Conservation (phyloP, 352 stramenopile genomes). For the Phytophthora constricta region DNA sequence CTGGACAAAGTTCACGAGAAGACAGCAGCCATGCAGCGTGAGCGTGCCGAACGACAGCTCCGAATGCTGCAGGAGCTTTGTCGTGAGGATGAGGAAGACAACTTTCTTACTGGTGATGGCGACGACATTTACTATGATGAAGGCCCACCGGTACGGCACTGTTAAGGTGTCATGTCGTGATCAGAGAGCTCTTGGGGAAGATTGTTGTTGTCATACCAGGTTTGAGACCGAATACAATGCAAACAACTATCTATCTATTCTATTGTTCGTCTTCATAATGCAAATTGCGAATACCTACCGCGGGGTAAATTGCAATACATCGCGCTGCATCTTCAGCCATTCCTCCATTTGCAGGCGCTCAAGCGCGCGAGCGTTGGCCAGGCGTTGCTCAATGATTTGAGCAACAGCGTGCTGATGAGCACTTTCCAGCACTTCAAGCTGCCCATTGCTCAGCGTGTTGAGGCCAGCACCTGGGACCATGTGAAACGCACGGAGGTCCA, state of each 20-base stretch:
- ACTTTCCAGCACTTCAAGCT: slow-evolving; percentile 77
- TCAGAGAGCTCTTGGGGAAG: too few relatives aligned
- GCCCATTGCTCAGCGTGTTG: slow-evolving; percentile 64
- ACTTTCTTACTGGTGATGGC: slow-evolving; percentile 30
- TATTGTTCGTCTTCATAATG: slow-evolving; percentile 12
- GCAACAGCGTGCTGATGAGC: slow-evolving; percentile 63
- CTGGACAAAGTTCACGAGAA: slow-evolving; percentile 89
- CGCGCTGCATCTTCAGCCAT: slow-evolving; percentile 76
- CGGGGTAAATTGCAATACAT: slow-evolving; percentile 55
- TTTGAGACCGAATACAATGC: slow-evolving; percentile 31
- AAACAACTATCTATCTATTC: slow-evolving; percentile 35
- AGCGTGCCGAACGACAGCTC: slow-evolving; percentile 80
- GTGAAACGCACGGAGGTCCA: slow-evolving; percentile 55
- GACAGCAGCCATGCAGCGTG: slow-evolving; percentile 73
- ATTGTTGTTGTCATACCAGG: not conserved
- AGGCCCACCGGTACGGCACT: slow-evolving; percentile 17
- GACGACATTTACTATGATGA: slow-evolving; percentile 47
- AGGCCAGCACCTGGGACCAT: slow-evolving; percentile 62
- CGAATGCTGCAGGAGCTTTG: slow-evolving; percentile 81
- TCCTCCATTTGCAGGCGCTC: slow-evolving; percentile 77
- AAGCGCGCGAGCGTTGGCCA: slow-evolving; percentile 59
- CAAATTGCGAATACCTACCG: slow-evolving; percentile 9
- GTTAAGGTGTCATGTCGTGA: too few relatives aligned
- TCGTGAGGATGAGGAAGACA: slow-evolving; percentile 36
- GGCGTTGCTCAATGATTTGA: slow-evolving; percentile 65